Conservation (phyloP, 257 asterid genomes). For the Solanum tarapatanum region DNA sequence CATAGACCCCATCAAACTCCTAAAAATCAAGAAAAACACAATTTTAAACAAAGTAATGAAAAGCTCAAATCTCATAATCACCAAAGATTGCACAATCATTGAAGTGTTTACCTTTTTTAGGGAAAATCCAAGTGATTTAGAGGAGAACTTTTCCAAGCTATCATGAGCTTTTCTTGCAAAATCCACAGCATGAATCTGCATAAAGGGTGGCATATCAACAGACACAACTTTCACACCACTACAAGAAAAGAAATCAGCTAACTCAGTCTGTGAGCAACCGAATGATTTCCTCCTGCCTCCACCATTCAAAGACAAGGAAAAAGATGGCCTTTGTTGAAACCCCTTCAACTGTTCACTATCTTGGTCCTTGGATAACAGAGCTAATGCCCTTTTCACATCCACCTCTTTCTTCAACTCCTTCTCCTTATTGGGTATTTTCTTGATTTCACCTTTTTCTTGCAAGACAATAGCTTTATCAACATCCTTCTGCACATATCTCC, state of each 20-base stretch:
- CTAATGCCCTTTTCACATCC: constrained; percentile 26
- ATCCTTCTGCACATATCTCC: constrained; percentile 20
- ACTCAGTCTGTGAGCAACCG: constrained; percentile 49
- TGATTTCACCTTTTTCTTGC: constrained; percentile 9
- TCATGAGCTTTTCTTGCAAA: constrained; percentile 81
- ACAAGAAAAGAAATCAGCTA: constrained; percentile 60
- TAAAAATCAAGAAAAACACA: constrained; percentile 19
- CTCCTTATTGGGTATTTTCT: constrained; percentile 18
- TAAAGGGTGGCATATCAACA: constrained; percentile 91
- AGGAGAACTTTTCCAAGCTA: constrained; percentile 92
- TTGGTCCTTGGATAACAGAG: constrained; percentile 21
- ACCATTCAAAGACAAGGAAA: constrained; percentile 23
- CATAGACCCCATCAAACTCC: constrained; percentile 85
- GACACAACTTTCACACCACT: constrained; percentile 77
- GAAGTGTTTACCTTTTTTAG: constrained; percentile 58
- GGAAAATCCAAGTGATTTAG: constrained; percentile 77
- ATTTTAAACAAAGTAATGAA: not conserved
- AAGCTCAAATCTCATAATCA: not conserved
- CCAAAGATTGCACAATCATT: not conserved
- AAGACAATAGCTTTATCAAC: constrained; percentile 6
- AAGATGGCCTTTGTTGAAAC: constrained; percentile 17
- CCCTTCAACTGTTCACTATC: constrained; percentile 20
- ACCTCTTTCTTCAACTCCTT: constrained; percentile 15
- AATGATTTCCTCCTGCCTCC: constrained; percentile 54
- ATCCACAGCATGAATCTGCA: constrained; percentile 93